A percentile compares a stretch with the other conserved stretches of the same genome.
Conservation (phyloP, 78 protist species). For the Neovahlkampfia damariscottae region DNA sequence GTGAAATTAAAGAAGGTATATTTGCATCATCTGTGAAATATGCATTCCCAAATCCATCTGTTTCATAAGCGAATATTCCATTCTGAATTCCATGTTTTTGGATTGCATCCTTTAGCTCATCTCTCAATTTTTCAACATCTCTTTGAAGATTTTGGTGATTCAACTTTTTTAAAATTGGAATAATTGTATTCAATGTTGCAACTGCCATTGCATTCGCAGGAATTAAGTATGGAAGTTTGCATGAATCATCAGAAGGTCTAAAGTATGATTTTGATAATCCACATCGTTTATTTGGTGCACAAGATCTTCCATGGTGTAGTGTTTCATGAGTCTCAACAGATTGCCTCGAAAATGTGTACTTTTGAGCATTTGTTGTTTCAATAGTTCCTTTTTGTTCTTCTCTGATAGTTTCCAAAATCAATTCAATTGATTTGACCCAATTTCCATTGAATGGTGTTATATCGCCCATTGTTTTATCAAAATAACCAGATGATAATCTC, state of each 20-base stretch:
- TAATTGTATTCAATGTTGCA: slow-evolving; percentile 5
- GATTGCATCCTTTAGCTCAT: slow-evolving; percentile 4
- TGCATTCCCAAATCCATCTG: slow-evolving; percentile 33
- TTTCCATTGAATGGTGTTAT: background rate
- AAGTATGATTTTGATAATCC: slow-evolving; percentile 10
- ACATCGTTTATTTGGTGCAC: background rate
- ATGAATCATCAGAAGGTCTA: slow-evolving; percentile 40
- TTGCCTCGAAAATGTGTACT: background rate
- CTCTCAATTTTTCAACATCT: background rate
- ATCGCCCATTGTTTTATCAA: slow-evolving; percentile 4
- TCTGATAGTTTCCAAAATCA: background rate
- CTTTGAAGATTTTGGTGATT: background rate
- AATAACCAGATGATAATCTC: slow-evolving; percentile 11
- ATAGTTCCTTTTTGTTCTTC: background rate
- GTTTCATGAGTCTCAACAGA: background rate
- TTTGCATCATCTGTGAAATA: slow-evolving; percentile 42
- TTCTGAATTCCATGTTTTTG: background rate
- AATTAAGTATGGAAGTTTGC: slow-evolving; percentile 3
- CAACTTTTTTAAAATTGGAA: background rate
- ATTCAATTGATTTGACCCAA: slow-evolving; percentile 9
- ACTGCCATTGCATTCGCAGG: slow-evolving; percentile 34
- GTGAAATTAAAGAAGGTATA: slow-evolving; percentile 30
- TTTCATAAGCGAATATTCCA: slow-evolving; percentile 31
- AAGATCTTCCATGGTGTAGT: background rate
- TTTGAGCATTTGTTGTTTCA: background rate